These are phyloP conservation scores for Aspergillus fructus DNA, from an alignment of 2,329 filamentous ascomycete genomes.

Conservation along the genomic window DNA sequence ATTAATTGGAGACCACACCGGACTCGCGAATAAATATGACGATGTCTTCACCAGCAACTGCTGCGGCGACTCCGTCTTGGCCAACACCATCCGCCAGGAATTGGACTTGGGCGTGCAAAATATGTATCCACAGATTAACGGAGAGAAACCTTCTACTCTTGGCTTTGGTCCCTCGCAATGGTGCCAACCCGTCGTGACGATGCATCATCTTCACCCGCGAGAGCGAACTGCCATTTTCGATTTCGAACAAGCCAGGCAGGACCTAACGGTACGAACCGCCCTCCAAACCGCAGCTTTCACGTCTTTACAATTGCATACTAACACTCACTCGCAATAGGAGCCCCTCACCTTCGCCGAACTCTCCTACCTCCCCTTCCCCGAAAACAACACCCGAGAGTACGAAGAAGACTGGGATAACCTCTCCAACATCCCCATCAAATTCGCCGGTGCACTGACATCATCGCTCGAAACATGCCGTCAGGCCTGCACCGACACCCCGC, in stretches of 20 bases:
- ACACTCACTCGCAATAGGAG: conserved; percentile 30
- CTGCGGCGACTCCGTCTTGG: conserved; percentile 56
- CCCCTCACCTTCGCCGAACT: conserved; percentile 51
- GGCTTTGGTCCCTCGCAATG: conserved; percentile 50
- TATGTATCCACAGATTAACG: conserved; percentile 54
- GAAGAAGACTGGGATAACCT: conserved; percentile 56
- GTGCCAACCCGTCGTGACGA: conserved; percentile 59
- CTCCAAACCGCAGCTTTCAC: background rate
- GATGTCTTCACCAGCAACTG: conserved; percentile 41
- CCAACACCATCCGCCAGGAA: conserved; percentile 51
- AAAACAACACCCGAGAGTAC: conserved; percentile 40
- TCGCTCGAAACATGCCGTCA: conserved; percentile 49
- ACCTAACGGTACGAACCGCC: conserved; percentile 9
- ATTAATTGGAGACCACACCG: conserved; percentile 45
- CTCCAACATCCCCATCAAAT: conserved; percentile 48
- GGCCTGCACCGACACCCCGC: conserved; percentile 44
- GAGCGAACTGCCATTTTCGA: conserved; percentile 54
- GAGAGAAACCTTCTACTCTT: conserved; percentile 54
- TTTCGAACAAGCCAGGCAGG: conserved; percentile 49
- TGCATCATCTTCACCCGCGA: conserved; percentile 56
- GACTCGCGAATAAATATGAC: conserved; percentile 52
- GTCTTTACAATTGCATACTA: background rate
- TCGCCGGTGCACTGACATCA: conserved; percentile 40
- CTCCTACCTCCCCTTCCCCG: conserved; percentile 49
- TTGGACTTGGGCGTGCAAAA: conserved; percentile 41